Evolutionary conservation across 2,329 filamentous ascomycete species (phyloP).

Genomic region (Penicillium sp.): DNA sequence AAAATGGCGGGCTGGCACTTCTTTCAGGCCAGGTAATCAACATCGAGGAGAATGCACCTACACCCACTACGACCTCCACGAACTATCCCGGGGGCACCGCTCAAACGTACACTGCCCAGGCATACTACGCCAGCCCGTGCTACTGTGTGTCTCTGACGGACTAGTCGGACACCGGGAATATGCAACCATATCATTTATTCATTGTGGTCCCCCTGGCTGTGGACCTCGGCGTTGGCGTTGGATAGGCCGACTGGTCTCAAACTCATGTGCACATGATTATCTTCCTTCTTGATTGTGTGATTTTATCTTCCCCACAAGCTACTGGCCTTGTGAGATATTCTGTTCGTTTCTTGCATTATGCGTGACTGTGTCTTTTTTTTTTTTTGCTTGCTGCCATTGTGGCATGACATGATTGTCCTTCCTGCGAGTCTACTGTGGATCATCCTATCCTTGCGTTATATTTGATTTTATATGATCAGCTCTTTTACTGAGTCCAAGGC

Average conservation of each 20-base stretch:
- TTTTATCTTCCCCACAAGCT: constrained; percentile 15
- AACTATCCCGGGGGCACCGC: constrained; percentile 24
- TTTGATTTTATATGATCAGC: constrained; percentile 7
- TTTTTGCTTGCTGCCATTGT: constrained; percentile 6
- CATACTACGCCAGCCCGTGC: constrained; percentile 35
- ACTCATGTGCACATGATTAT: constrained; percentile 27
- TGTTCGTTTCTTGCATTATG: constrained; percentile 5
- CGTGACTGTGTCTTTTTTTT: constrained; percentile 7
- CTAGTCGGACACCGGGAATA: constrained; percentile 21
- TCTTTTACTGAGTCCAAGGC: constrained; percentile 13
- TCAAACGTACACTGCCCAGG: constrained; percentile 37
- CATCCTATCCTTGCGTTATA: constrained; percentile 14
- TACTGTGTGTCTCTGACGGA: constrained; percentile 38
- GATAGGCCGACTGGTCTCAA: constrained; percentile 16
- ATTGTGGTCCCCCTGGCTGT: constrained; percentile 16
- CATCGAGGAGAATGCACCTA: constrained; percentile 37
- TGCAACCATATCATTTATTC: constrained; percentile 20
- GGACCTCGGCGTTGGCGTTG: constrained; percentile 27
- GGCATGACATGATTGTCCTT: constrained; percentile 13
- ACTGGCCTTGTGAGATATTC: constrained; percentile 1
- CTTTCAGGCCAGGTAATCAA: constrained; percentile 29
- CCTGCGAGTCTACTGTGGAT: constrained; percentile 7
- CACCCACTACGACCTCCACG: constrained; percentile 34
- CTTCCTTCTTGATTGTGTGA: constrained; percentile 22
- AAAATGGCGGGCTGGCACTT: constrained; percentile 45